Evolutionary conservation across 2,329 filamentous ascomycete genomes (phyloP), one percentile per base, ranked within the genome.

Genomic region (Chrysoporthe puriensis): DNA sequence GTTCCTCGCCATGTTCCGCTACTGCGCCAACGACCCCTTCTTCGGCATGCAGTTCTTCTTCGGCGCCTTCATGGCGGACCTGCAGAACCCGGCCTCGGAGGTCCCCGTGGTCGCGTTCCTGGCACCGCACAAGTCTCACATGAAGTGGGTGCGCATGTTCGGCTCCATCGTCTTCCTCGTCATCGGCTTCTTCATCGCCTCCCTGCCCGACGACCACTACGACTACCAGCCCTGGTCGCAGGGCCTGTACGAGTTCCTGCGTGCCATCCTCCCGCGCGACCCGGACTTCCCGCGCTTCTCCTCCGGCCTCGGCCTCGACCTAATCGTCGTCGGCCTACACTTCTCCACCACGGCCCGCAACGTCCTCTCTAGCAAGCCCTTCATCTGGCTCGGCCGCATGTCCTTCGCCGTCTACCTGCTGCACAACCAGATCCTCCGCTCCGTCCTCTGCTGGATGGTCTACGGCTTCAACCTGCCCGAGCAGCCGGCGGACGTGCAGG

Each of bases 11-110:
- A 48, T 63, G 32, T 70, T 68, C 66, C 68, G 68, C n/a, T 58
- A 62, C 62, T 63, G 62, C 59, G 56, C 68, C 59, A 70, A 70
- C 68, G 68, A 70, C 32, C 68, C 68, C 32, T 70, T 70, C 62
- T 70, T 70, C 44, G 68, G 68, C 68, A 70, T 70, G 68, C 68
- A 70, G 32, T 70, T 70, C 68, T 70, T 70, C 63, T 70, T 70
- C 36, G 68, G 68, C 13, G 68, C 68, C 54, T 70, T 70, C 68
- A 70, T 70, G 62, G 68, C 68, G 54, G 68, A 70, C 54, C 57
- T 70, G 46, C 68, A 70, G 66, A 65, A 65, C 56, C 54, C 57
- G 1, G 62, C 59, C 48, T 50, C 66, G 3, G 61, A 66, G 7
- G 68, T 50, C 44, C 68, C 68, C 34, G 62, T 66, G 16, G 67